Percentiles rank a stretch among this genome's conserved stretches.
phyloP scores from a whole-genome alignment of 2,329 filamentous ascomycete species.

The Calonectria montana region DNA sequence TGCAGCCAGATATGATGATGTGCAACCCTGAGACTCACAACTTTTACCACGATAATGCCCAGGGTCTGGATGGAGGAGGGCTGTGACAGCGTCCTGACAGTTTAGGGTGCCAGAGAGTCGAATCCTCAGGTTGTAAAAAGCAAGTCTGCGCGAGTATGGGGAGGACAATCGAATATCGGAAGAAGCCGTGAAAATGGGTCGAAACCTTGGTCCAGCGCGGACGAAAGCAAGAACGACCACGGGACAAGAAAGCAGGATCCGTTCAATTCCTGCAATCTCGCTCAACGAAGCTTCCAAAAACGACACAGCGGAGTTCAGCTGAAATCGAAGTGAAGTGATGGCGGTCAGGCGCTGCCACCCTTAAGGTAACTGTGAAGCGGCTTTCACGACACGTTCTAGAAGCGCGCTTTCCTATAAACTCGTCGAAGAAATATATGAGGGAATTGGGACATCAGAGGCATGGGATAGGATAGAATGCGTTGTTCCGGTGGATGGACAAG shows the following conservation, averaged over 20 bases:
- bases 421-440: neutral
- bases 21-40: slow-evolving; percentile 6
- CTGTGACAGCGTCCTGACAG: neutral
- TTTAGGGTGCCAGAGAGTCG: neutral
- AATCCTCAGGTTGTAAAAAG: neutral
- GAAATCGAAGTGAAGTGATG: neutral
- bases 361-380: neutral
- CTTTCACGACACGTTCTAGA: neutral
- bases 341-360: neutral
- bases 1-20: neutral
- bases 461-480: neutral
- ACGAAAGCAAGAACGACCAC: slow-evolving; percentile 28
- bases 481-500: neutral
- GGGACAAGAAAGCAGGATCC: slow-evolving; percentile 25
- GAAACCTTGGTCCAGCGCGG: neutral
- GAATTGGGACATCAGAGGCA: neutral
- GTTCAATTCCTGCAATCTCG: neutral
- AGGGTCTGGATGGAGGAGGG: neutral
- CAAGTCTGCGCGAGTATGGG: neutral
- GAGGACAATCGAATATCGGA: neutral
- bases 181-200: neutral
- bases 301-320: neutral
- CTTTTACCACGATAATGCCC: slow-evolving; percentile 3
- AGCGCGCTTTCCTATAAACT: neutral
- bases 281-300: slow-evolving; percentile 17